Evolutionary conservation across 805 yeast species (phyloP).

Genomic region (Suhomyces sp.): DNA sequence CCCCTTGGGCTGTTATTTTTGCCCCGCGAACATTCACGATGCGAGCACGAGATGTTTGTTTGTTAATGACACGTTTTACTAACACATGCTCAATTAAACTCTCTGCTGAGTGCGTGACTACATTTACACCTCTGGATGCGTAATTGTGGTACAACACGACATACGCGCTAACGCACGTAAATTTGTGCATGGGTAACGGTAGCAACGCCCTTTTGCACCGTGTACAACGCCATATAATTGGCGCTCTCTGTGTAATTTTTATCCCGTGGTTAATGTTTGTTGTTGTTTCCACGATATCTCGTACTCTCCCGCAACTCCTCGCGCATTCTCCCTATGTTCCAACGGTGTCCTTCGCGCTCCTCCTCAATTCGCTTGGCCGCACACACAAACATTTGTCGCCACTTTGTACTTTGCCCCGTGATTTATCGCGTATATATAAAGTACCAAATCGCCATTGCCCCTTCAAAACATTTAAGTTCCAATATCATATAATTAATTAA

Average conservation of each 20-base stretch:
- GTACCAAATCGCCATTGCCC: slow-evolving; percentile 2
- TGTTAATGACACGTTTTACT: neutral
- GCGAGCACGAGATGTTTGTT: slow-evolving; percentile 1
- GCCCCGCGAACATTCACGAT: neutral
- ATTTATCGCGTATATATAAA: slow-evolving; percentile 5
- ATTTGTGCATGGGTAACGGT: neutral
- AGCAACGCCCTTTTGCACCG: neutral
- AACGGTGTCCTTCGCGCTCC: neutral
- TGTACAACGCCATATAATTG: neutral
- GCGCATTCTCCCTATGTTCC: neutral
- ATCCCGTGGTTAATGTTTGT: neutral
- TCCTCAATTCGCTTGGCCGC: neutral
- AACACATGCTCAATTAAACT: slow-evolving; percentile 1
- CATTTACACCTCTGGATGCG: slow-evolving; percentile 3
- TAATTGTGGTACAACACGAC: slow-evolving; percentile 1
- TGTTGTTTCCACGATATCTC: neutral
- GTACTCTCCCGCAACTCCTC: slow-evolving; percentile 2
- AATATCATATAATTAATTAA: slow-evolving; percentile 2
- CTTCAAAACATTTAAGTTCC: neutral
- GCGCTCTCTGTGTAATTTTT: slow-evolving; percentile 1
- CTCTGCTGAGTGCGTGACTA: slow-evolving; percentile 1
- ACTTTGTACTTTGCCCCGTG: slow-evolving; percentile 1
- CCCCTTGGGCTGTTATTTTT: neutral
- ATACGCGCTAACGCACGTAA: neutral
- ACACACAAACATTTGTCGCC: neutral